Conservation (phyloP, 768 basidiomycete species). For the Psilocybe tampanensis region DNA sequence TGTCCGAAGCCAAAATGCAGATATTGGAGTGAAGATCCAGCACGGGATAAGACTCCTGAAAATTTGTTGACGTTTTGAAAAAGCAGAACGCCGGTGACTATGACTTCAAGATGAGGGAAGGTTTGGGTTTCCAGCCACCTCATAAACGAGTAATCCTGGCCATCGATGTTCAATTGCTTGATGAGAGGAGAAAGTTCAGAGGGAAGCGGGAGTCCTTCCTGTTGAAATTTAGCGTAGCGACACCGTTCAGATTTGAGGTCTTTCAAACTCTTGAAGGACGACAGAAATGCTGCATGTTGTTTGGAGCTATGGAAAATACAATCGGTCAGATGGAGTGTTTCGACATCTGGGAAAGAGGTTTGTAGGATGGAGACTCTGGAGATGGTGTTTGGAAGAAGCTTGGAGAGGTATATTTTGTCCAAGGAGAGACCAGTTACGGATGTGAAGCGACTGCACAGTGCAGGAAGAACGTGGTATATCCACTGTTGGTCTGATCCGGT, state of each 20-base stretch:
- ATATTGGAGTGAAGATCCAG: background rate
- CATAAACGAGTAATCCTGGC: background rate
- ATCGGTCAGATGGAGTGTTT: background rate
- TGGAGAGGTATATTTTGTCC: background rate
- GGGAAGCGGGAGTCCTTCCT: too few species aligned
- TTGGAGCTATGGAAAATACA: background rate
- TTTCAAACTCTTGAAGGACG: background rate
- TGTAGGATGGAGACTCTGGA: background rate
- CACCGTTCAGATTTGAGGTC: background rate
- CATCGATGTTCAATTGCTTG: background rate
- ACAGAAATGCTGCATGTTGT: background rate
- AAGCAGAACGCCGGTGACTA: background rate
- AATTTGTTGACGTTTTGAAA: background rate
- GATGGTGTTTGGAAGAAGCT: background rate
- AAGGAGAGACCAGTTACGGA: background rate
- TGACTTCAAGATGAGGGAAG: background rate
- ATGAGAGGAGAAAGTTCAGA: background rate
- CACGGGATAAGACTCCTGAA: background rate
- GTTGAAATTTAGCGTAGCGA: too few species aligned
- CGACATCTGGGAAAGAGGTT: background rate
- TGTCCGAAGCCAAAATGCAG: background rate
- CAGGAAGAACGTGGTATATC: background rate
- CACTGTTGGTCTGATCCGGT: background rate
- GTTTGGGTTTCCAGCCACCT: background rate
- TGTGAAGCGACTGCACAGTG: constrained; percentile 1